Percentiles rank a stretch among this genome's conserved stretches.
These are phyloP conservation scores for Pyrenophora tritici-repentis DNA, from an alignment of 2,329 filamentous ascomycete species.

Conservation along the genomic window DNA sequence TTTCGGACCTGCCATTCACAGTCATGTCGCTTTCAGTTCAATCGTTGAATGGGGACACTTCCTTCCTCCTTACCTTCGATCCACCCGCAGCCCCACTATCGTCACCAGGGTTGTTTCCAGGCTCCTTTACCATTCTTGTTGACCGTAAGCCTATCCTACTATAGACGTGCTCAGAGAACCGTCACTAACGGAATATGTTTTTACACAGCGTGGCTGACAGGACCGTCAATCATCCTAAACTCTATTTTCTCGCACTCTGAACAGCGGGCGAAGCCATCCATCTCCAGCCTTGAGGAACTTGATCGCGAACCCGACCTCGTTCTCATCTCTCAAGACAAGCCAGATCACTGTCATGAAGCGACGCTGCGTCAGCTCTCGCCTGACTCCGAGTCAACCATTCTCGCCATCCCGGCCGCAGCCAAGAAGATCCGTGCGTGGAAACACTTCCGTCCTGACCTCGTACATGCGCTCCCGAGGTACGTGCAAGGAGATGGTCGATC, in stretches of 20 bases:
- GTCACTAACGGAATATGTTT: too few species aligned
- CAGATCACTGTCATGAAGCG: conserved; percentile 72
- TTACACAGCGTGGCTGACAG: conserved; percentile 62
- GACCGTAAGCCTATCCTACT: conserved; percentile 53
- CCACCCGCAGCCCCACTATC: conserved; percentile 54
- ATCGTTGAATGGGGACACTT: conserved; percentile 67
- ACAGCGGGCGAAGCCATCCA: conserved; percentile 60
- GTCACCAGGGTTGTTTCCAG: conserved; percentile 48
- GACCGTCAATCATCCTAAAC: conserved; percentile 64
- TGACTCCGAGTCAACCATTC: conserved; percentile 63
- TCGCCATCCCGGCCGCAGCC: conserved; percentile 68
- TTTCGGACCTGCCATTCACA: neutral
- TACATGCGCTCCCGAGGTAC: conserved; percentile 53
- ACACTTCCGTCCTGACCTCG: conserved; percentile 62
- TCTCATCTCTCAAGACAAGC: conserved; percentile 65
- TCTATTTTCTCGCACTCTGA: conserved; percentile 64
- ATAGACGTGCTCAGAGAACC: too few species aligned
- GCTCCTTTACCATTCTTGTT: conserved; percentile 68
- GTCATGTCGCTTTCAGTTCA: conserved; percentile 67
- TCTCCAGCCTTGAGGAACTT: conserved; percentile 62
- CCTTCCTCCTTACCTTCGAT: conserved; percentile 68
- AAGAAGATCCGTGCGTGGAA: conserved; percentile 70
- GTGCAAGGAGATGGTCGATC: conserved; percentile 46
- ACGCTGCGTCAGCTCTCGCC: conserved; percentile 68
- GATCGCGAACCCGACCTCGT: conserved; percentile 60